Base-by-base conservation (phyloP, 345 rosid species). In the Excoecaria agallocha region DNA sequence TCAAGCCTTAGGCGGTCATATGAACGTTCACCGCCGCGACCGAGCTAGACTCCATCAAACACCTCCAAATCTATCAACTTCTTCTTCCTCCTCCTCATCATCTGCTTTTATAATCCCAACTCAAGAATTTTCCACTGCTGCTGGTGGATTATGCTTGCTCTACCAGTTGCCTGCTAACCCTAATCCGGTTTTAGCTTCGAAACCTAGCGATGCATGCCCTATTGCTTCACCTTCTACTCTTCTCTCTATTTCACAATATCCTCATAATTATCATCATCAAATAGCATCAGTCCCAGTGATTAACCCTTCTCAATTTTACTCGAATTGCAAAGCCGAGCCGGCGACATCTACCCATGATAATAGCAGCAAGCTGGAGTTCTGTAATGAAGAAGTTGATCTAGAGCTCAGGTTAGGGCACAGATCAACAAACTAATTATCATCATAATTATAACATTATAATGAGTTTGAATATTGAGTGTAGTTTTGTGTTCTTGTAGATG, bases 21-120 rank as follows among this genome's bases (percentile, higher is more conserved):
- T 94, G 98, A 94, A 94, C 51, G 96, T 94, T 60, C 98, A 92
- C 83, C 99, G 98, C 85, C 90, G 97, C 1, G 98, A 95, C 86
- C 89, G 98, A 0, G 91, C 97, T 61, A 81, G 85, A 68, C 92
- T 92, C 72, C 91, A 87, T 82, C 96, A 89, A 75, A 66, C 87
- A 4, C 85, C 77, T 25, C 84, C 68, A 1, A 25, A 20, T 69
- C 2, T 30, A 30, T 30, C 30, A 30, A 30, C 30, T 30, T 30
- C 30, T 30, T 30, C 30, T 30, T 30, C 30, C 12, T 51, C 57
- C 6, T 69, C 87, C 45, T 66, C 88, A 0, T 79, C 86, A 0
- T 79, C 86, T 17, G 59, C 84, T 37, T 56, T 81, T 51, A 68
- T 82, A 38, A 82, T 81, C 70, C 85, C 86, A 8, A 70, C 82